phyloP scores from a whole-genome alignment of 345 rosid species.

The Gossypium arboreum region DNA sequence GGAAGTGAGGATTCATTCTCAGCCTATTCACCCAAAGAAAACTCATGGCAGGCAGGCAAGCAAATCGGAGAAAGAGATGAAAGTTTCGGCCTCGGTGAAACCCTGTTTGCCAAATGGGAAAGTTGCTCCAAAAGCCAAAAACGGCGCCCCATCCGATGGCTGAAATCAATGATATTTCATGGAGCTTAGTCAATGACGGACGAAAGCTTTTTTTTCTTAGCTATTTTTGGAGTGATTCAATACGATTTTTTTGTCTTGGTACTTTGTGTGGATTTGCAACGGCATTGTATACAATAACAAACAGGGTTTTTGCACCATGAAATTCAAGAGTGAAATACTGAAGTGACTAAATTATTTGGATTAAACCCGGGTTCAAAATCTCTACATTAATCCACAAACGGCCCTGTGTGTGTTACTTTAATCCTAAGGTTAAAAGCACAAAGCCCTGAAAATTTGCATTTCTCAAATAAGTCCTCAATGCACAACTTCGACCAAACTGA shows the following conservation, averaged over 20 bases:
- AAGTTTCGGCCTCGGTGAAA: conserved; percentile 20
- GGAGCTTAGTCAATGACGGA: neutral
- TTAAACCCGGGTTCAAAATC: neutral
- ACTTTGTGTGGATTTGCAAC: conserved; percentile 4
- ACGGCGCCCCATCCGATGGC: conserved; percentile 4
- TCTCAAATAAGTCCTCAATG: neutral
- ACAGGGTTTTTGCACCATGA: neutral
- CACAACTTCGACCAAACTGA: neutral
- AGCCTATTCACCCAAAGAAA: conserved; percentile 27
- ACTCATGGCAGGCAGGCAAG: conserved; percentile 27
- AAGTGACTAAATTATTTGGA: neutral
- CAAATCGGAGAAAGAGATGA: conserved; percentile 35
- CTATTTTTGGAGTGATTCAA: neutral
- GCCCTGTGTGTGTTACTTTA: too few species aligned
- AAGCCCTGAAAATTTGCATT: neutral
- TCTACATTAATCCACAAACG: neutral
- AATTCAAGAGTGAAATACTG: neutral
- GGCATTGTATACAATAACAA: neutral
- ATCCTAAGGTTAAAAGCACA: neutral
- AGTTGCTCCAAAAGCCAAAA: conserved; percentile 26
- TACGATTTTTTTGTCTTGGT: neutral
- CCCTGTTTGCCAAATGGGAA: conserved; percentile 32
- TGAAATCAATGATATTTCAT: neutral
- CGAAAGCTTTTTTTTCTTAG: neutral
- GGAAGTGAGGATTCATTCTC: conserved; percentile 57